Percentiles rank a stretch among this genome's conserved stretches.
These are phyloP conservation scores for Kwoniella botswanensis DNA, from an alignment of 768 basidiomycete species.

Conservation along the genomic window DNA sequence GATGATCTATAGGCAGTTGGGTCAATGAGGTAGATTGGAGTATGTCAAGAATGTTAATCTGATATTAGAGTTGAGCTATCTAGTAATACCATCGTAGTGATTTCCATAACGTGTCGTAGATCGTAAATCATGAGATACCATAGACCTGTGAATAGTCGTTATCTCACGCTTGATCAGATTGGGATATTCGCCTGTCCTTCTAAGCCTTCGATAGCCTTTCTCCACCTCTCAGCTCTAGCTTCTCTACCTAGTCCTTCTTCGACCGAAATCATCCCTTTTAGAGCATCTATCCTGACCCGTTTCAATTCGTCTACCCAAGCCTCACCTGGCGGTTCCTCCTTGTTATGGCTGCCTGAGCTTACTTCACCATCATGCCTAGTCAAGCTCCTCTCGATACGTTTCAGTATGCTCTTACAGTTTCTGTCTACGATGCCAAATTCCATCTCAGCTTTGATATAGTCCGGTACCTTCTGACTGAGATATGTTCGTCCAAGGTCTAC, in stretches of 20 bases:
- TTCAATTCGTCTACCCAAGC: conserved; percentile 14
- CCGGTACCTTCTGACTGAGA: conserved; percentile 14
- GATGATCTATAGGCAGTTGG: conserved; percentile 25
- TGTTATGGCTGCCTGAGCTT: not conserved
- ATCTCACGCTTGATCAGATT: too few relatives aligned
- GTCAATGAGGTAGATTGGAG: conserved; percentile 1
- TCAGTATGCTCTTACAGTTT: conserved; percentile 15
- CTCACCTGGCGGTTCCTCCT: not conserved
- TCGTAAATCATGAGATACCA: not conserved
- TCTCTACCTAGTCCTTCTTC: conserved; percentile 34
- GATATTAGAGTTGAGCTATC: not conserved
- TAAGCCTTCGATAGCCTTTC: conserved; percentile 20
- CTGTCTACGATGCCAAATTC: conserved; percentile 30
- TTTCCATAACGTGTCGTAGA: not conserved
- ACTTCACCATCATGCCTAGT: not conserved
- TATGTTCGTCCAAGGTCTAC: conserved; percentile 26
- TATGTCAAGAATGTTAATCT: not conserved
- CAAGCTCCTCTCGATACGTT: not conserved
- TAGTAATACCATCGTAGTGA: not conserved
- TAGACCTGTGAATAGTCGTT: not conserved
- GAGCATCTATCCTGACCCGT: conserved; percentile 22
- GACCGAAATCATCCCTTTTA: conserved; percentile 26
- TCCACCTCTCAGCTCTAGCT: conserved; percentile 31
- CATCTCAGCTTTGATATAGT: conserved; percentile 18
- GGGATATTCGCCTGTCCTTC: not conserved